Base-by-base conservation (phyloP, 306 rosid species). In the Oemleria cerasiformis region DNA sequence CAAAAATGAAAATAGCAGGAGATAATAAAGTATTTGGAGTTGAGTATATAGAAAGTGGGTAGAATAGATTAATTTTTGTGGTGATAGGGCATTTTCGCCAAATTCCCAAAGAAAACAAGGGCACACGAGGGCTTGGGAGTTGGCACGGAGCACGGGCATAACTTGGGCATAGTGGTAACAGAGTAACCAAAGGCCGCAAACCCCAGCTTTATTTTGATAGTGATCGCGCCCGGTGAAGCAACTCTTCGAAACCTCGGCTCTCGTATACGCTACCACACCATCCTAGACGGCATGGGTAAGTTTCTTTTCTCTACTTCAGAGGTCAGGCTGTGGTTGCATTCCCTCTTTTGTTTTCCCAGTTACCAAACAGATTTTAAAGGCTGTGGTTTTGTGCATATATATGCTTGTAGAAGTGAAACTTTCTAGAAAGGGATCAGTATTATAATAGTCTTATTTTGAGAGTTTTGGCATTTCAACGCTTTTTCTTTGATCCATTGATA, bases 221-320 rank as follows among this genome's bases (percentile, higher is more conserved):
- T 36, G 42, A 20, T 36, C 12, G 42, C 2, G 20, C 8, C 58
- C 5, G 58, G 30, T 19, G 6, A 59, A 59, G 20, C 36, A 56
- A 23, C 64, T 36, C 64, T 59, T 14, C 42, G 6, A 5, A 7
- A 7, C 14, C 42, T 59, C 43, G 11, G 43, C 42, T 42, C 43
- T 30, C 36, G 36, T 30, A 53, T 53, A 50, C 9, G 19, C 55
- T 50, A 15, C 17, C 20, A 50, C 58, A 53, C 30, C 58, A 8
- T 30, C 41, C 43, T 30, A 59, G 64, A 55, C 43, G 64, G 14
- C 8, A 59, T 59, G 64, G 64, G 64, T 59, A 34, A 13, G 64
- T 59, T 59, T 8, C 19, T 34, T 36, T 15, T 15, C 64, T 59
- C 11, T 59, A 3, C 19, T 59, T 14, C 3, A 30, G 19, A 59